Evolutionary conservation across 1,284 basidiomycete species (phyloP), one percentile per base, ranked within the genome.

Genomic region (Ceratobasidium sp.): DNA sequence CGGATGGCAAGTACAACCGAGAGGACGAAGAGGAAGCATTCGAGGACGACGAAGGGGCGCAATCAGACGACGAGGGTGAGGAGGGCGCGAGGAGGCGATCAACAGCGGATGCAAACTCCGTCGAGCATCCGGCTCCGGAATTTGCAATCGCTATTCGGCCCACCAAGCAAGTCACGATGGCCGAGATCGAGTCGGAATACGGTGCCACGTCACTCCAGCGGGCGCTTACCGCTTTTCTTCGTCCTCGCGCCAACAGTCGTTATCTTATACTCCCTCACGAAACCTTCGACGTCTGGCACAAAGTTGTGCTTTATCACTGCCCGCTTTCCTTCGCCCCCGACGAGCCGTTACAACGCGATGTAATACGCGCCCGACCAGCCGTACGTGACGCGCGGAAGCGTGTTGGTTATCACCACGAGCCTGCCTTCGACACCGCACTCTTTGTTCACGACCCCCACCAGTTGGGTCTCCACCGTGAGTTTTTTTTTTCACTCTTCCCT

Each of bases 281-380:
- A 33, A 4, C 1, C 1, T 33, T 33, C 33, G 33, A 33, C 33
- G 33, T 33, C 33, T 33, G 33, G 33, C 33, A 33, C 1, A 33
- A 33, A 33, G 33, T 33, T 33, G 4, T 4, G 2, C 33, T 33
- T 33, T 33, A 33, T 4, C 33, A 33, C 4, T 4, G 33, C 4
- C 33, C 33, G 2, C 33, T 33, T 4, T 33, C 33, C 33, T 64
- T 64, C 20, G 61, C 61, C 40, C 61, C 61, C 33, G 61, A 64
- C 38, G 61, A 64, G 23, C 61, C 61, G 9, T 33, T 23, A 3
- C 61, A 64, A 6, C 61, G 40, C 12, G 61, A 64, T 64, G 61
- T 64, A n/a, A 67, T 67, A 6, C 65, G 65, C 33, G 33, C 33
- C 33, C 33, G 33, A 33, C 33, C 33, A 33, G 33, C 33, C 33